Base-by-base conservation (phyloP, 2,329 filamentous ascomycete genomes). In the Aspergillus japonicus region DNA sequence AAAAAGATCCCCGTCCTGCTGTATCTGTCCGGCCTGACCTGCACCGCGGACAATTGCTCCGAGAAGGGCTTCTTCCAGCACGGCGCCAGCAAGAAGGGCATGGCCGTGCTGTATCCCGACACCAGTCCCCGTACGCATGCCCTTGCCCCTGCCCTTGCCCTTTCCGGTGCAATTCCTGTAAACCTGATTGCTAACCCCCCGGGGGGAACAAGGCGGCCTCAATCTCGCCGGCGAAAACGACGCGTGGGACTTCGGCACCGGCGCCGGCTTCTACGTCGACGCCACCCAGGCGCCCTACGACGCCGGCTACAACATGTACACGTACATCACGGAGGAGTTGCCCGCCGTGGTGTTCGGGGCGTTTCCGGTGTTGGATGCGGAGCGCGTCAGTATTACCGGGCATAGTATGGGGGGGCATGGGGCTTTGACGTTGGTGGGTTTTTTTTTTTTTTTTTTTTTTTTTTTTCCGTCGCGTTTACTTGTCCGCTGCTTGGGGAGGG, bases 381-480 rank as follows among this genome's bases (percentile, higher is more conserved):
- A 71, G 29, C 83, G 89, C 47, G 87, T 97, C 57, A 89, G 88
- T 76, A 95, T 99, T 70, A 91, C 91, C 47, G 95, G 95, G 5
- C 95, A 99, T 80, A 93, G 89, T 69, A 99, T 99, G 95, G 95
- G 95, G 66, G 95, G 95, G 0, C 95, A 99, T 77, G 95, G 95
- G 64, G 95, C 95, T 49, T 81, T 99, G 68, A 96, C 93, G 50
- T 80, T 98, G 68, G 83, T 86, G 71, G 52, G 71, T 62, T 7
- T 8, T 5, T 14, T 4, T 5, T 14, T 14, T 14, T 14, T 14
- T 48, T 19, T 24, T 10, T 10, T 50, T 59, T 21, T n/a, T 16
- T 33, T n/a, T n/a, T n/a, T n/a, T n/a, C n/a, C n/a, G n/a, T n/a
- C n/a, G n/a, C 21, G 21, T 23, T 23, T 26, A 14, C 16, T 16